Base-by-base conservation (phyloP, 1,139 yeast genomes). In the Yamadazyma spencermartinsiae region DNA sequence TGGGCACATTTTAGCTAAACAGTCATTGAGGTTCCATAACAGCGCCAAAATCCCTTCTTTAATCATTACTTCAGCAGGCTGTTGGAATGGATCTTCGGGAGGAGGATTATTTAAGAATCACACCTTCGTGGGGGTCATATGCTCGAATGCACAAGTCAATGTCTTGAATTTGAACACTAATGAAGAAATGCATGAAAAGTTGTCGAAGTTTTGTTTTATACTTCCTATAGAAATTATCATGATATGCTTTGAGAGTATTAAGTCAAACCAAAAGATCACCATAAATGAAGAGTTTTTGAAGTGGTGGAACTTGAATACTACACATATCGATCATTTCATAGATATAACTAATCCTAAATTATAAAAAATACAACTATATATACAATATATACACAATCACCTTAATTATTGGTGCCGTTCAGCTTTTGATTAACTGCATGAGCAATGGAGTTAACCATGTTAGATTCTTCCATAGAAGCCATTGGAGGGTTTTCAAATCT, bases 61-160 rank as follows among this genome's bases (percentile, higher is more conserved):
- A 58, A 48, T 80, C 1, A 60, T 81, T 0, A 65, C 80, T 0
- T 74, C 86, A 0, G 74, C 86, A 0, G 71, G 80, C 9, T 82
- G 88, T 56, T 83, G 88, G 87, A 82, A 82, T 50, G 90, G 90
- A 0, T 81, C 88, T 2, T 79, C 86, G 1, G 90, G 90, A 0
- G 90, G 90, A 0, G 87, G 82, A 0, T 54, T 82, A 3, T 67
- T 78, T 39, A 42, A 67, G 38, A 35, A 49, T 0, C 49, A 51
- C 12, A 57, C 64, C 29, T 57, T 82, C 4, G 52, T 80, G 10
- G 86, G 86, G 0, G 54, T 81, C 27, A 74, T 83, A 63, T 79
- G 86, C 26, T 79, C 86, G 23, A 83, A 83, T 55, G 90, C 74
- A 11, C 68, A 67, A 40, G 63, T 70, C 1, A 52, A 49, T 26